phyloP scores from a whole-genome alignment of 306 rosid genomes.

The Boehmeria nivea region DNA sequence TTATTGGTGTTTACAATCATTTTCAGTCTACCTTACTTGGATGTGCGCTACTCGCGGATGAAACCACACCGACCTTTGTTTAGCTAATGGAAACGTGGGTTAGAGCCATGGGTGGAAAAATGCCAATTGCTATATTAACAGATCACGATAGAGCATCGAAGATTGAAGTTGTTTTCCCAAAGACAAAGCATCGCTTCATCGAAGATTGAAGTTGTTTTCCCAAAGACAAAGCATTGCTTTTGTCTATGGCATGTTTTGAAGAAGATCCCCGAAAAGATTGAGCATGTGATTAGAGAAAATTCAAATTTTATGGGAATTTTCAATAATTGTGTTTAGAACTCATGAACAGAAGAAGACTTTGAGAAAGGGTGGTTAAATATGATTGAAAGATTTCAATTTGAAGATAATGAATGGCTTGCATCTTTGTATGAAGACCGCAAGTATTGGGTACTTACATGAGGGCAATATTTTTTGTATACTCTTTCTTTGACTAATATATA shows the following conservation, averaged over 20 bases:
- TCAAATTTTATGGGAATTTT: background rate
- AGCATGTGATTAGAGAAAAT: background rate
- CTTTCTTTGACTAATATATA: slow-evolving; percentile 37
- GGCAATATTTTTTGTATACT: slow-evolving; percentile 23
- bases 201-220: slow-evolving; percentile 36
- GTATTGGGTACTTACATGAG: background rate
- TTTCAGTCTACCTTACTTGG: slow-evolving; percentile 36
- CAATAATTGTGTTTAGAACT: background rate
- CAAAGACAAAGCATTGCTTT: slow-evolving; percentile 35
- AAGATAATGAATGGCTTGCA: background rate
- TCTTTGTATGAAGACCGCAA: background rate
- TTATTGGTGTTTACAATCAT: slow-evolving; percentile 47
- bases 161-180: no score
- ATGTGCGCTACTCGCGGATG: slow-evolving; percentile 40
- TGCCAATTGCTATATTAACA: slow-evolving; percentile 27
- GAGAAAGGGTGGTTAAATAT: slow-evolving; percentile 15
- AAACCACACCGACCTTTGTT: slow-evolving; percentile 27
- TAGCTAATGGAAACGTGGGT: slow-evolving; percentile 47
- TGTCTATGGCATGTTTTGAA: slow-evolving; percentile 33
- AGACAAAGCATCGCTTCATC: no score
- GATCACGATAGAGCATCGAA: slow-evolving; percentile 14
- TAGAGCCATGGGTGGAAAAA: slow-evolving; percentile 33
- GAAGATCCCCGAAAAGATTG: background rate
- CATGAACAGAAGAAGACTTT: background rate
- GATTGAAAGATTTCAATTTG: background rate